Evolutionary conservation across 495 filamentous ascomycete species (phyloP), one percentile per base, ranked within the genome.

Genomic region (Annulohypoxylon moriforme): DNA sequence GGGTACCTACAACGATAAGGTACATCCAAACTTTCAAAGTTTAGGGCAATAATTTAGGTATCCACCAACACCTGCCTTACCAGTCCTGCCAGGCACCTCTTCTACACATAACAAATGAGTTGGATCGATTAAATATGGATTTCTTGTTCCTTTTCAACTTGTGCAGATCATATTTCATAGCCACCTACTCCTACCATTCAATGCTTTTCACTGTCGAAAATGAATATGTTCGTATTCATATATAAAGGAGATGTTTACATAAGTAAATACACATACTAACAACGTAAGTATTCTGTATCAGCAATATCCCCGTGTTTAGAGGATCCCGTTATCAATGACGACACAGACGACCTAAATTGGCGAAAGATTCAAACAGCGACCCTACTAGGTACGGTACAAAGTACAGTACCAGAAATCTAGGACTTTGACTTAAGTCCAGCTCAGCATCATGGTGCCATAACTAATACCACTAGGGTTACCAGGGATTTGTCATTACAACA

Each of bases 291-390:
- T n/a, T n/a, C n/a, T n/a, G n/a, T n/a, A n/a, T n/a, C n/a, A n/a
- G n/a, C n/a, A n/a, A n/a, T n/a, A n/a, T n/a, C n/a, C n/a, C n/a
- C n/a, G n/a, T n/a, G n/a, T 29, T 29, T 40, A 40, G 4, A 4
- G n/a, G 8, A 55, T 44, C 10, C 5, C 16, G 31, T 8, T 60
- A 25, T 52, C 53, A 62, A 62, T 71, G 68, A 71, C 68, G 68
- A 71, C 57, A 62, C 10, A 64, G 2, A 25, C 20, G 52, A 36
- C 14, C 58, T 60, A 42, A 33, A 11, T 22, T 16, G 11, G 16
- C 20, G 60, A 49, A 52, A 46, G 9, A 18, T 52, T 58, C 25
- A 40, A 58, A 10, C 18, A 33, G 7, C 20, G 22, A 40, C 55
- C 55, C 33, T 57, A 38, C 31, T 4, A 57, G 10, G 34, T 55